phyloP scores from a whole-genome alignment of 805 yeast species.

The Spathaspora gorwiae region DNA sequence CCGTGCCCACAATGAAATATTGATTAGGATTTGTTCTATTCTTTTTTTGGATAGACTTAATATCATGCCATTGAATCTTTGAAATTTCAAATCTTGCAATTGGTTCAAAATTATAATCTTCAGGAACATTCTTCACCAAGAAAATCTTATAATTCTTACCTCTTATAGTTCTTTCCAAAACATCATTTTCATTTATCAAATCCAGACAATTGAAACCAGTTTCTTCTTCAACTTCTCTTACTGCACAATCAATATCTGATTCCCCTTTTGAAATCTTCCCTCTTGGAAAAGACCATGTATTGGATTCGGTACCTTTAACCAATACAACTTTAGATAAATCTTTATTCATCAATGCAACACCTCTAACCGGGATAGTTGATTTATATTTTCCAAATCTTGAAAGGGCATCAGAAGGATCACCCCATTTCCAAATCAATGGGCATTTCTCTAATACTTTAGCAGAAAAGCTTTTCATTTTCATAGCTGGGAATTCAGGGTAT shows the following conservation, averaged over 20 bases:
- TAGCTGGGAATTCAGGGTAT: slow-evolving; percentile 69
- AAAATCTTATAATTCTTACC: slow-evolving; percentile 87
- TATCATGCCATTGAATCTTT: slow-evolving; percentile 72
- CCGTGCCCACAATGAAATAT: slow-evolving; percentile 44
- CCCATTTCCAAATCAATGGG: slow-evolving; percentile 81
- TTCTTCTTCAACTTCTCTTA: slow-evolving; percentile 90
- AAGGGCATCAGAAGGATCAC: slow-evolving; percentile 75
- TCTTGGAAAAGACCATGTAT: slow-evolving; percentile 91
- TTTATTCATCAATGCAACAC: slow-evolving; percentile 81
- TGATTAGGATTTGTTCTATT: slow-evolving; percentile 32
- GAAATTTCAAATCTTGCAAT: slow-evolving; percentile 84
- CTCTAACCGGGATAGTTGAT: slow-evolving; percentile 89
- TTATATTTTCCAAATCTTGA: slow-evolving; percentile 80
- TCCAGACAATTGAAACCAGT: slow-evolving; percentile 82
- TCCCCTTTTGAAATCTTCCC: slow-evolving; percentile 96
- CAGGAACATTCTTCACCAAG: slow-evolving; percentile 73
- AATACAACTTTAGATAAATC: slow-evolving; percentile 66
- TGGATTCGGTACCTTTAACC: slow-evolving; percentile 79
- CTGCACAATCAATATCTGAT: slow-evolving; percentile 80
- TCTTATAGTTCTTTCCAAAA: slow-evolving; percentile 70
- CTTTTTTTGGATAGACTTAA: slow-evolving; percentile 41
- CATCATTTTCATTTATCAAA: slow-evolving; percentile 63
- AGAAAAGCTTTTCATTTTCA: slow-evolving; percentile 76
- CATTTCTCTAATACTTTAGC: slow-evolving; percentile 61
- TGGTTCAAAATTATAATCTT: slow-evolving; percentile 70